These are phyloP conservation scores for Globisporangium orthogonon DNA, from an alignment of 352 stramenopile genomes.

Conservation along the genomic window DNA sequence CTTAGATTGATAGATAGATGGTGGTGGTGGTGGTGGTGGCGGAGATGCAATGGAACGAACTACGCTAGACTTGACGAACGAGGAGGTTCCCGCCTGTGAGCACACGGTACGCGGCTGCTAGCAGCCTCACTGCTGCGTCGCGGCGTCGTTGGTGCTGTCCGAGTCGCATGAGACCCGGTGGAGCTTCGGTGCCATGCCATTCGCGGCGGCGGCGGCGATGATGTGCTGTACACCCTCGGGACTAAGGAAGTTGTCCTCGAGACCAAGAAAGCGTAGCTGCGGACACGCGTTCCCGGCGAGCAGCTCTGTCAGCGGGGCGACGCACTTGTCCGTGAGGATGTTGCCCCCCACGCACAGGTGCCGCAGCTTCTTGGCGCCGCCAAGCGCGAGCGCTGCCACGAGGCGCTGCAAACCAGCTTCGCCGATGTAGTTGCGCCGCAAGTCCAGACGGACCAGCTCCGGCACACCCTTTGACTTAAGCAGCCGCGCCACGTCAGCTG, in stretches of 20 bases:
- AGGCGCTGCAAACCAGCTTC: constrained; percentile 45
- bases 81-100: not conserved
- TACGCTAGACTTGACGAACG: not conserved
- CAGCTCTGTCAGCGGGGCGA: constrained; percentile 39
- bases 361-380: constrained; percentile 26
- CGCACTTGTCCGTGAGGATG: constrained; percentile 76
- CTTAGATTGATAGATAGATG: not conserved
- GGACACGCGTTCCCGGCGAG: constrained; percentile 31
- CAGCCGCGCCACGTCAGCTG: constrained; percentile 34
- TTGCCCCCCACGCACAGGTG: constrained; percentile 77
- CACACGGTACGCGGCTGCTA: not conserved
- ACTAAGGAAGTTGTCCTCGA: constrained; percentile 81
- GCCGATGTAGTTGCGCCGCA: constrained; percentile 69
- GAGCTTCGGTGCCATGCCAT: constrained; percentile 34
- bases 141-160: not conserved
- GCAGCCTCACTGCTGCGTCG: not conserved
- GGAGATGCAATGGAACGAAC: too few relatives aligned
- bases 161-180: constrained; percentile 42
- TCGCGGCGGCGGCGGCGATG: constrained; percentile 42
- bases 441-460: constrained; percentile 38
- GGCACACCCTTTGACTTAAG: constrained; percentile 25
- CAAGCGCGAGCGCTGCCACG: constrained; percentile 22
- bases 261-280: constrained; percentile 55
- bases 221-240: constrained; percentile 51
- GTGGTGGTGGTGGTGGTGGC: too few relatives aligned